These are phyloP conservation scores for Penicillium sp. DNA, from an alignment of 2,329 filamentous ascomycete genomes.

Conservation along the genomic window DNA sequence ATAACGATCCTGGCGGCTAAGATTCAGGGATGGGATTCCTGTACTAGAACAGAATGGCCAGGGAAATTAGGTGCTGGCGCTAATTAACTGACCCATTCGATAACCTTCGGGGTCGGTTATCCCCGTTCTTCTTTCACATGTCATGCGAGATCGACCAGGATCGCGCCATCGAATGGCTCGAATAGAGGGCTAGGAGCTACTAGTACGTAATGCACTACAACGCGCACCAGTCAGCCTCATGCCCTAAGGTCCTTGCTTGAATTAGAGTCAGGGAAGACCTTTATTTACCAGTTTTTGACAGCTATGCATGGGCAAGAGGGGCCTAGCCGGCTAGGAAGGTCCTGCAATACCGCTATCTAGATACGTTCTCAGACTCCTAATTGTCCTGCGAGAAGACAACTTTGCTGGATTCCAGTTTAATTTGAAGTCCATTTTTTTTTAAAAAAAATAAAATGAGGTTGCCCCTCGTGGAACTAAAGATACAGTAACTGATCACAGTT, in stretches of 20 bases:
- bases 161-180: too few species aligned
- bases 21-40: too few species aligned
- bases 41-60: background rate
- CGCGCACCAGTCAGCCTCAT: too few species aligned
- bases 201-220: too few species aligned
- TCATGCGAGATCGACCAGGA: background rate
- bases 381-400: background rate
- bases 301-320: background rate
- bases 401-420: background rate
- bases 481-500: background rate
- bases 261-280: too few species aligned
- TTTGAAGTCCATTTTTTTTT: background rate
- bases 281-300: too few species aligned
- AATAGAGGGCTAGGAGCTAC: too few species aligned
- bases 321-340: background rate
- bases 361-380: background rate
- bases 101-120: background rate
- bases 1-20: too few species aligned
- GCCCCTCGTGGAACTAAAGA: background rate
- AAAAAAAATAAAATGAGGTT: background rate
- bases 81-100: background rate
- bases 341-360: background rate
- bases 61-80: background rate
- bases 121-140: background rate
- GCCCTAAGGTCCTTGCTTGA: too few species aligned